Base-by-base conservation (phyloP, 2,329 filamentous ascomycete species). In the Fusarium phyllophilum region DNA sequence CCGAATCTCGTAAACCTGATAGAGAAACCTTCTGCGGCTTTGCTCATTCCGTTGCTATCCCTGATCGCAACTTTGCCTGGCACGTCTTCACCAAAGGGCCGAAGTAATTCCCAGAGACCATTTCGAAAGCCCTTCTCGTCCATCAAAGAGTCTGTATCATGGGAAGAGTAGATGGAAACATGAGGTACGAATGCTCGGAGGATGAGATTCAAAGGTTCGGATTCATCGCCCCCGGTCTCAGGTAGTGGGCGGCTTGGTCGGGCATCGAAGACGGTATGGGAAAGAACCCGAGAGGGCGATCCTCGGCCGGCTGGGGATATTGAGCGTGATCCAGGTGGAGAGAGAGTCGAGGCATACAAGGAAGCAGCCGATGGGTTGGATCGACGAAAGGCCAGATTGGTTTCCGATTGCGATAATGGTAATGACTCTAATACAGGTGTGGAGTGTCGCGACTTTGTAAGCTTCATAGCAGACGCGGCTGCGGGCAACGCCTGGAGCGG, bases 61-160 rank as follows among this genome's bases (percentile, higher is more conserved):
- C 96, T 88, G 62, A 98, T 92, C 8, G 93, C 93, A 58, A 99
- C 92, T 79, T 96, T 97, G 36, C 96, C 96, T 56, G 92, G 90
- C 2, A 98, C 89, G 22, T 88, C 89, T 83, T 99, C 96, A 36
- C 96, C 96, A 84, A 97, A 99, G 0, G 96, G 96, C 57, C 96
- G 88, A 63, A 99, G 84, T 31, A 99, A 85, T 81, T 97, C 93
- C 86, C 95, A 92, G 55, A 99, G 86, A 0, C 96, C 95, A 49
- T 91, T 88, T 44, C 90, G 86, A 75, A 98, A 94, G 1, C 97
- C 97, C 83, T 99, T 99, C 73, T 93, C 91, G 67, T 87, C 88
- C 62, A 95, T 88, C 66, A 99, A 84, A 65, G 92, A 89, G 79
- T 98, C 93, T 2, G 94, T 96, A 79, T 98, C 96, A 22, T 89